Evolutionary conservation across 805 yeast genomes (phyloP), one percentile per base, ranked within the genome.

Genomic region (Blastobotrys chiropterorum): DNA sequence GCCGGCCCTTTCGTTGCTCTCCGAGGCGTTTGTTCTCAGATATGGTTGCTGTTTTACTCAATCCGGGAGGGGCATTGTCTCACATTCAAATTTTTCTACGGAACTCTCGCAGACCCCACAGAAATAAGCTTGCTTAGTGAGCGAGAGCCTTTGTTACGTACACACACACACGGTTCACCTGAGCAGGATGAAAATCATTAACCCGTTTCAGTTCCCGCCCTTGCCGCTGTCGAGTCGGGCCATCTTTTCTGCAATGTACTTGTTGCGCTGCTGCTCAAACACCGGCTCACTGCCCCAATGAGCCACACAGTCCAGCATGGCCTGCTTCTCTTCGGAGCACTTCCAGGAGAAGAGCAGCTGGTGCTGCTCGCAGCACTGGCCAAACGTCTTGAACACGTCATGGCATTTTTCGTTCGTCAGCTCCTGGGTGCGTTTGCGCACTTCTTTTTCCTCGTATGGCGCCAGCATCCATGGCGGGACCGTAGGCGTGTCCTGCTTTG

Each of bases 381-480:
- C 70, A 58, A 68, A 65, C 43, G 51, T 56, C 44, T 55, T 44
- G 50, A 68, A 66, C 54, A 56, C 59, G 26, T 55, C 51, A 20
- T 63, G 62, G 51, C 72, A 68, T 41, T 56, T 59, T 42, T 58
- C 50, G 46, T 67, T 61, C 14, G 71, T 61, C 53, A 57, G 66
- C 38, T 63, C 65, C 50, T 67, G 71, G 45, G 62, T 58, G 46
- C 62, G 60, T 38, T 62, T 57, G 4, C 67, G 60, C 40, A 69
- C 59, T 52, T 60, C 65, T 56, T 64, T 66, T 50, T 69, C 72
- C 44, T 69, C 72, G 53, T 64, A 53, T 2, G 72, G 72, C 5
- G 72, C 67, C 40, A 69, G 57, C 47, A 69, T 62, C 72, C 72
- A 69, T n/a, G 63, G 59, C 2, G 72, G 72, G 2, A 61, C 53